Base-by-base conservation (phyloP, 768 basidiomycete species). In the Kwoniella dendrophila region DNA sequence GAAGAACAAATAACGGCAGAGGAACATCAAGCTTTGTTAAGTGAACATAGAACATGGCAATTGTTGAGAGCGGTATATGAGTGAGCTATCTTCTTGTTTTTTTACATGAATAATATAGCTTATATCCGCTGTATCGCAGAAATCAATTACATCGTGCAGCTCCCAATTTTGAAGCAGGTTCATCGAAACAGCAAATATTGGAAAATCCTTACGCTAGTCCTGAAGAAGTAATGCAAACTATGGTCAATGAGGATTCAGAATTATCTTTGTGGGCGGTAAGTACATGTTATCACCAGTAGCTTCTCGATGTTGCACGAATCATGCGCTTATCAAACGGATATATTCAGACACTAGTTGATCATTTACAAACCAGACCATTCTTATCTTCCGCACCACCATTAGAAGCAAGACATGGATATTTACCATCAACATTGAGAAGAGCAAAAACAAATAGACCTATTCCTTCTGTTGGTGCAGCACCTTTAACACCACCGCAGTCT, bases 1-100 rank as follows among this genome's bases (percentile, higher is more conserved):
- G 69, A 70, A 20, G 73, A 74, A 14, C 58, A 62, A 22, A 52
- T 76, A 16, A 49, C 59, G 7, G 58, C n/a, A 30, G 72, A 72
- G 32, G 68, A 71, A 44, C 29, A 57, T 43, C 63, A 70, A 27
- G 70, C 70, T 2, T 45, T 76, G 22, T 47, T 73, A 51, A 20
- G 59, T 32, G 74, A 76, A 53, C 74, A 76, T 62, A 62, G 74
- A 34, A 73, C 74, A 24, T 76, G 74, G 74, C 72, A 76, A 63
- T 60, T 76, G 0, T 20, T 76, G 0, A 40, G 72, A 32, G 45
- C 72, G 3, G 59, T 76, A 11, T 73, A 67, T 52, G 68, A 69
- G 74, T 43, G 55, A 51, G 27, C 45, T 41, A 2, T 41, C 34
- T 6, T 47, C 5, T 22, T 29, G 18, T 40, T 5, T 3, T 26